Percentiles rank a stretch among this genome's conserved stretches.
Conservation (phyloP, 78 protist genomes). For the Dictyostelium purpureum region DNA sequence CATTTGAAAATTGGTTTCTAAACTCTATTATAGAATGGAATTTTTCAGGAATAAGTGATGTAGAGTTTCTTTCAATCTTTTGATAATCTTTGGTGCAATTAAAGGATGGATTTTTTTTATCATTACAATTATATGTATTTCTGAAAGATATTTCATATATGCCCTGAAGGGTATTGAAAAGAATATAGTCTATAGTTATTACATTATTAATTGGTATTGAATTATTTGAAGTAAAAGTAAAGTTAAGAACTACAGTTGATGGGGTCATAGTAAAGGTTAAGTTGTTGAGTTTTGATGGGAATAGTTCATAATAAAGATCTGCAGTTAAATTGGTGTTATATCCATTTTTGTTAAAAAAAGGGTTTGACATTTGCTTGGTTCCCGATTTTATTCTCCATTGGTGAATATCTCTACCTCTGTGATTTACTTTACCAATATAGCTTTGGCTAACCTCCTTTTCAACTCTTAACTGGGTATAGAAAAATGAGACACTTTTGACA, state of each 20-base stretch:
- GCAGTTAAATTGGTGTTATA: background rate
- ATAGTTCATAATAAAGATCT: background rate
- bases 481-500: background rate
- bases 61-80: too few relatives aligned
- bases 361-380: too few relatives aligned
- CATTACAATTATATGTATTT: too few relatives aligned
- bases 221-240: background rate
- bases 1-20: too few relatives aligned
- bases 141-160: too few relatives aligned
- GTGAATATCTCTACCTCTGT: background rate
- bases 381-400: background rate
- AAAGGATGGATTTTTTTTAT: too few relatives aligned
- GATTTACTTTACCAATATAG: too few relatives aligned
- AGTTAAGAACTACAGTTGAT: background rate
- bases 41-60: too few relatives aligned
- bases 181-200: background rate
- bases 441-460: background rate
- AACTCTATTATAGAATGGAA: too few relatives aligned
- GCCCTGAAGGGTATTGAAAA: background rate
- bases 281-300: background rate
- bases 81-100: too few relatives aligned
- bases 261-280: background rate
- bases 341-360: background rate
- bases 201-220: background rate
- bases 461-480: background rate